Percentiles rank a stretch among this genome's conserved stretches.
Evolutionary conservation across 192 early-diverging fungal species (phyloP).

Genomic region (Backusella liffmaniae): DNA sequence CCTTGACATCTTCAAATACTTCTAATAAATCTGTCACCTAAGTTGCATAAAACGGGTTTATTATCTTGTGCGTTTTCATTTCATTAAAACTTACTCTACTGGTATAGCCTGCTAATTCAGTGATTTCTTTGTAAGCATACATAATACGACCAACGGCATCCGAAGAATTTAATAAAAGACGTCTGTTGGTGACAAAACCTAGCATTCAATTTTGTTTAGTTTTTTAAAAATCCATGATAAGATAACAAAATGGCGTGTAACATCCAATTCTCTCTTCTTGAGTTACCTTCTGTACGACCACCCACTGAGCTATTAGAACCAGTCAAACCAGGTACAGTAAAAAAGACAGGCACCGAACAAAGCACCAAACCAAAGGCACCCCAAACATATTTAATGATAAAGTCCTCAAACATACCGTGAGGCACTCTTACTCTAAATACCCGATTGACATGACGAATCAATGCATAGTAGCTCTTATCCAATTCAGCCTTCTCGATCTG

Average conservation of each 20-base stretch:
- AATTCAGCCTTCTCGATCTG: slow-evolving; percentile 82
- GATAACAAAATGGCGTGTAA: not conserved
- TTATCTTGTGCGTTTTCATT: not conserved
- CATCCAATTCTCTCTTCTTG: not conserved
- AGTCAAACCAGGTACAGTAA: slow-evolving; percentile 42
- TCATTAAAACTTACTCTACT: slow-evolving; percentile 60
- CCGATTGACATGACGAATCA: slow-evolving; percentile 85
- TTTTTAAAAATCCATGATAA: not conserved
- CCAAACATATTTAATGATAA: slow-evolving; percentile 99
- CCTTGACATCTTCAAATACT: slow-evolving; percentile 86
- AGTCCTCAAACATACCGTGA: slow-evolving; percentile 96
- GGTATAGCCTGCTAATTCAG: slow-evolving; percentile 94
- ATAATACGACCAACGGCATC: slow-evolving; percentile 84
- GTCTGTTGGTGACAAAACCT: slow-evolving; percentile 78
- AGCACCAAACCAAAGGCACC: slow-evolving; percentile 85
- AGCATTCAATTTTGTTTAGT: not conserved
- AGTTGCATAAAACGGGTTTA: not conserved
- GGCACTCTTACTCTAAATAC: slow-evolving; percentile 84
- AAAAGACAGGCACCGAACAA: slow-evolving; percentile 87
- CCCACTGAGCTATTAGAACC: slow-evolving; percentile 38
- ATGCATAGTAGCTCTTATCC: slow-evolving; percentile 70
- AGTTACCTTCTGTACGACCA: slow-evolving; percentile 53
- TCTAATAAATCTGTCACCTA: slow-evolving; percentile 75
- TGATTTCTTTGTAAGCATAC: slow-evolving; percentile 95
- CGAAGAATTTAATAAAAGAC: slow-evolving; percentile 71